These are phyloP conservation scores for Pythium chondricola DNA, from an alignment of 352 stramenopile species.

Conservation along the genomic window DNA sequence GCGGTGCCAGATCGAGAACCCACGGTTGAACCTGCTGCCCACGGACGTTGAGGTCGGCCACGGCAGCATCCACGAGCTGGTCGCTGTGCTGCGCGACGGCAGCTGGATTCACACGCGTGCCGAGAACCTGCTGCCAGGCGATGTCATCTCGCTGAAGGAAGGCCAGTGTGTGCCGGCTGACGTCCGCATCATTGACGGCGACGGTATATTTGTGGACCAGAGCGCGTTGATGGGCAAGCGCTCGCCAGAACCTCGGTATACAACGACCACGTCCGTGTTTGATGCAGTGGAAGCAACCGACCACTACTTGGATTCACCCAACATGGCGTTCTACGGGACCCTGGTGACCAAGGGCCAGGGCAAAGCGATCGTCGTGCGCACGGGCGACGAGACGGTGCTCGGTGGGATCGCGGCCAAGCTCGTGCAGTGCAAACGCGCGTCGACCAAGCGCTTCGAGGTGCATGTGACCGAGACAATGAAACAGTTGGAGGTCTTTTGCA, in stretches of 20 bases:
- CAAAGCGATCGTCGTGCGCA: slow-evolving; percentile 48
- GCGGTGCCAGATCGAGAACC: slow-evolving; percentile 22
- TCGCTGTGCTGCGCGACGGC: slow-evolving; percentile 42
- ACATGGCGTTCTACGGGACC: slow-evolving; percentile 51
- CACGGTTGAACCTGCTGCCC: slow-evolving; percentile 36
- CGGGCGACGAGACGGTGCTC: slow-evolving; percentile 35
- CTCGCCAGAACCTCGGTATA: slow-evolving; percentile 18
- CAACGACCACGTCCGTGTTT: slow-evolving; percentile 37
- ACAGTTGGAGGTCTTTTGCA: slow-evolving; percentile 37
- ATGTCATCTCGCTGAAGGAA: slow-evolving; percentile 43
- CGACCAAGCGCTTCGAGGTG: slow-evolving; percentile 22
- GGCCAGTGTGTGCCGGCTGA: slow-evolving; percentile 46
- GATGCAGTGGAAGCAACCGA: slow-evolving; percentile 27
- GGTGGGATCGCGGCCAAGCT: slow-evolving; percentile 33
- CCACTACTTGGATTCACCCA: slow-evolving; percentile 42
- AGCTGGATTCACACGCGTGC: slow-evolving; percentile 52
- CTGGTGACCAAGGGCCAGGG: slow-evolving; percentile 29
- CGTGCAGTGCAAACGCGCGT: slow-evolving; percentile 16
- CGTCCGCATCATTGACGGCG: slow-evolving; percentile 40
- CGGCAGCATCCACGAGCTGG: slow-evolving; percentile 47
- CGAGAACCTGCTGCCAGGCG: slow-evolving; percentile 40
- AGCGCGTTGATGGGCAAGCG: slow-evolving; percentile 23
- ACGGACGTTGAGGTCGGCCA: slow-evolving; percentile 39
- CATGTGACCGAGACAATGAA: slow-evolving; percentile 34
- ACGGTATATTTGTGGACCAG: slow-evolving; percentile 42